Evolutionary conservation across 352 stramenopile genomes (phyloP), one percentile per base, ranked within the genome.

Genomic region (Globisporangium cystogenes): DNA sequence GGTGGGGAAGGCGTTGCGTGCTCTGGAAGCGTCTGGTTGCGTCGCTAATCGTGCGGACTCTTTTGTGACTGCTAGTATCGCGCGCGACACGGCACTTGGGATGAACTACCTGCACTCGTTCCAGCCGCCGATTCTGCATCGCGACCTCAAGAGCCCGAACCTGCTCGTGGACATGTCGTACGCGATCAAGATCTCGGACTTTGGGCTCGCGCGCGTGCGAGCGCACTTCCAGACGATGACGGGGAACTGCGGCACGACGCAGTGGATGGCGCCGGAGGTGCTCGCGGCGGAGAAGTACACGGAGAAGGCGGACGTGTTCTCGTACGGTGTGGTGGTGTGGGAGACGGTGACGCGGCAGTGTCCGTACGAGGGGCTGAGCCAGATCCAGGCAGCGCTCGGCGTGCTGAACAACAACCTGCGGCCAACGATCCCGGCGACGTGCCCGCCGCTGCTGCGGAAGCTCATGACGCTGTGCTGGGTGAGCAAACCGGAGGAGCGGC

Each of bases 81-180:
- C 78, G 15, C 72, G 79, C 11, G 84, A 95, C 40, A 90, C 82
- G 3, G 84, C 84, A 7, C 60, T 91, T 12, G 84, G 84, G 14
- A 95, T 95, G 84, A 92, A 92, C 59, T 95, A 95, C 52, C 56
- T 95, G 23, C 84, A 95, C 62, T 88, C 82, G 37, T 92, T 93
- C 58, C 76, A 93, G 51, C 84, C 82, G 23, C 82, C 82, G 36
- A 95, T 95, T 49, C 62, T 95, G 36, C 84, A 95, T 65, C 84
- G 84, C 26, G 84, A 95, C 55, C 68, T 95, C 49, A 95, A 95
- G 68, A 92, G 80, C 55, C 82, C 81, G 14, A 95, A 95, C 44
- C 55, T 95, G 41, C 67, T 95, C 24, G 79, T 93, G 7, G 76
- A 90, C 47, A 73, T 68, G 21, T 85, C 76, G 20, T 95, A 87